Percentiles rank a stretch among this genome's conserved stretches.
phyloP scores from a whole-genome alignment of 495 filamentous ascomycete species.

The Aspergillus avenaceus region DNA sequence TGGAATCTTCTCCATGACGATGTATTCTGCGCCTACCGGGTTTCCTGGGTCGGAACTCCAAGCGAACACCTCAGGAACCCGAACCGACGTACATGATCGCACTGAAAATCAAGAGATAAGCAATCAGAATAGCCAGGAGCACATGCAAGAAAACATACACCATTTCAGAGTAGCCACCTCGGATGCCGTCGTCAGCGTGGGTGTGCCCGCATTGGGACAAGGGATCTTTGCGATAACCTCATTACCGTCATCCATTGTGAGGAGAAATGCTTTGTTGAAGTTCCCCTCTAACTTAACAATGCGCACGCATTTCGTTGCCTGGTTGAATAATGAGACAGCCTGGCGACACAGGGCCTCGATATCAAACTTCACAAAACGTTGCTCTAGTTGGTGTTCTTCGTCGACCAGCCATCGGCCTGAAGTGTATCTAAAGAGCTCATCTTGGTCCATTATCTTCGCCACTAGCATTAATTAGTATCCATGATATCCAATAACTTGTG shows the following conservation, averaged over 20 bases:
- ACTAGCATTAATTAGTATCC: too few relatives aligned
- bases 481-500: too few relatives aligned
- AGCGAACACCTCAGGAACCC: constrained; percentile 22
- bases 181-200: constrained; percentile 29
- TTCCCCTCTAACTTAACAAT: constrained; percentile 31
- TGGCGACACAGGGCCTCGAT: constrained; percentile 22
- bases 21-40: constrained; percentile 31
- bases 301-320: constrained; percentile 16
- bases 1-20: constrained; percentile 28
- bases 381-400: constrained; percentile 20
- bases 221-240: constrained; percentile 33
- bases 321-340: constrained; percentile 19
- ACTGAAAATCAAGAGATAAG: constrained; percentile 32
- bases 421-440: constrained; percentile 19
- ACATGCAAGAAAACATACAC: constrained; percentile 12
- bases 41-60: constrained; percentile 24
- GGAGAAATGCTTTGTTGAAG: constrained; percentile 34
- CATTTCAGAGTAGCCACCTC: constrained; percentile 41
- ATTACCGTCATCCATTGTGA: constrained; percentile 35
- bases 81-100: constrained; percentile 17
- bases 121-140: constrained; percentile 14
- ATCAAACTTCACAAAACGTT: constrained; percentile 27
- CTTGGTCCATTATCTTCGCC: not conserved
- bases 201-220: constrained; percentile 30
- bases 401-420: constrained; percentile 25